Evolutionary conservation across 768 basidiomycete genomes (phyloP), one percentile per base, ranked within the genome.

Genomic region (Gyrodon lividus): DNA sequence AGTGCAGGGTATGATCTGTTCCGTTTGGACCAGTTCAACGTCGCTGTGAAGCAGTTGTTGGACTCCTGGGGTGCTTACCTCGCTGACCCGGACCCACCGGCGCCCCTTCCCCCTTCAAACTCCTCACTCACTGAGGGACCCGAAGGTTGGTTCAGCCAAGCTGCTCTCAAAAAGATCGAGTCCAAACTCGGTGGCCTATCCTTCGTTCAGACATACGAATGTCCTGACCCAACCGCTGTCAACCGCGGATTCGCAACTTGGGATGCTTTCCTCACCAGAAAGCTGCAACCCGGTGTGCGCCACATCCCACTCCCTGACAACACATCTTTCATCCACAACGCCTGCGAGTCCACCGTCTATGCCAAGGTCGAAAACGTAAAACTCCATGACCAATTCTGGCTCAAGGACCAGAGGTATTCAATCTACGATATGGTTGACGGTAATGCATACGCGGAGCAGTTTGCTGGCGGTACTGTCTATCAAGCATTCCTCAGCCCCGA

Each of bases 391-490:
- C 59, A 58, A 19, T 83, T 85, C 65, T 84, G 80, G 80, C 61
- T 83, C 63, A 85, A 85, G 57, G 74, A 68, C 6, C 70, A 83
- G 56, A 72, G 75, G 0, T 84, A 85, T 65, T 83, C 82, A 3
- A 76, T 84, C 45, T 47, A 59, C n/a, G 73, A 83, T 59, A 81
- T 84, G 70, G 74, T 84, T 35, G 60, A 71, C 28, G 73, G 78
- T 1, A 17, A 7, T 50, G 55, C 64, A 1, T 54, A 58, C 43
- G 66, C 74, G 0, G 33, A 65, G 3, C 57, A 70, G 9, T 82
- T 82, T 58, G 70, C 70, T 3, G 79, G 77, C 17, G 83, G 76
- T 6, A 72, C 76, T 0, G 64, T 80, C 23, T 76, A 74, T 62
- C 84, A 85, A 59, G 81, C 76, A 0, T 83, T 82, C 72, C 75